These are phyloP conservation scores for Blastocladiella britannica DNA, from an alignment of 192 early-diverging fungal genomes.

Conservation along the genomic window DNA sequence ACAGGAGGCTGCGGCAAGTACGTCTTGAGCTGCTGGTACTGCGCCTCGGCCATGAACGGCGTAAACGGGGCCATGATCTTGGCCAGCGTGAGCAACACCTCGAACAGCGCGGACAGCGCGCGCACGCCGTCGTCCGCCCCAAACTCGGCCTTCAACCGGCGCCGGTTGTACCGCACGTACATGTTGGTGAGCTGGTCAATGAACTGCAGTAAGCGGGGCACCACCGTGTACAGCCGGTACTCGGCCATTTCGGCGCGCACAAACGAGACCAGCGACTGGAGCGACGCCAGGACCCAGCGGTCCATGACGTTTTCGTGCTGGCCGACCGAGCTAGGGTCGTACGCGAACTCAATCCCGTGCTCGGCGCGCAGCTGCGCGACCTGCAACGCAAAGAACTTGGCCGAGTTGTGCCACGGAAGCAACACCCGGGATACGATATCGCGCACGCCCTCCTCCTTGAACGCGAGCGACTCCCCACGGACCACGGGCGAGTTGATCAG, in stretches of 20 bases:
- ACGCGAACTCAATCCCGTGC: constrained; percentile 54
- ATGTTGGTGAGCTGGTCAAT: constrained; percentile 95
- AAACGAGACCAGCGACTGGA: constrained; percentile 82
- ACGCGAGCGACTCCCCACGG: constrained; percentile 79
- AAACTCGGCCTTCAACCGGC: constrained; percentile 86
- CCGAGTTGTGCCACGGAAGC: constrained; percentile 97
- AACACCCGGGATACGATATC: constrained; percentile 81
- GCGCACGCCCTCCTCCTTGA: constrained; percentile 95
- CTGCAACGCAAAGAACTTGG: constrained; percentile 88
- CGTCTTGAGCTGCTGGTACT: constrained; percentile 81
- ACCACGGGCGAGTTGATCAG: constrained; percentile 96
- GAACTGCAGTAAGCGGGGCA: constrained; percentile 67
- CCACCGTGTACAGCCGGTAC: constrained; percentile 95
- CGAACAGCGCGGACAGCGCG: constrained; percentile 86
- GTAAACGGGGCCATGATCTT: constrained; percentile 91
- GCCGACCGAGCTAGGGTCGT: constrained; percentile 38
- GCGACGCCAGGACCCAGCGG: constrained; percentile 87
- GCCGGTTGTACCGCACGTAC: constrained; percentile 97
- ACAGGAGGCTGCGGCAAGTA: constrained; percentile 48
- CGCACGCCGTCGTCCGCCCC: constrained; percentile 62
- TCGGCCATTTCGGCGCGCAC: constrained; percentile 80
- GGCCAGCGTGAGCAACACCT: constrained; percentile 79
- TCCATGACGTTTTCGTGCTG: constrained; percentile 89
- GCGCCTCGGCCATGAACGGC: constrained; percentile 88
- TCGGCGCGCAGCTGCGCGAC: constrained; percentile 75